These are phyloP conservation scores for Omphalotus olearius DNA, from an alignment of 1,284 basidiomycete genomes.

Conservation along the genomic window DNA sequence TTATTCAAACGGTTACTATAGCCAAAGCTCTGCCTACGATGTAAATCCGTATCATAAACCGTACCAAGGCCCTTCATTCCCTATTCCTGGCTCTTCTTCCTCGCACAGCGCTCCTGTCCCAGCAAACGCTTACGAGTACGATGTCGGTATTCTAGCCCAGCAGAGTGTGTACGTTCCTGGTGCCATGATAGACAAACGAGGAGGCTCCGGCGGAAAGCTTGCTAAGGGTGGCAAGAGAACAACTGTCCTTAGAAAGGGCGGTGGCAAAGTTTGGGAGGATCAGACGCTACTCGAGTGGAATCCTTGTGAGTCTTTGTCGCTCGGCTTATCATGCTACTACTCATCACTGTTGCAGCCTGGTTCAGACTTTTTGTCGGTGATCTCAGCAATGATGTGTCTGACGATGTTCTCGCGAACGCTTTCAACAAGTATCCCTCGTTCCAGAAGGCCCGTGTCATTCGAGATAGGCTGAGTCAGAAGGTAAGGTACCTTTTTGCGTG, in stretches of 20 bases:
- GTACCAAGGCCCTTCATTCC: slow-evolving; percentile 70
- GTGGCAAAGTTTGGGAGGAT: slow-evolving; percentile 97
- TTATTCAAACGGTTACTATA: slow-evolving; percentile 45
- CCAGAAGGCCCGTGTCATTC: slow-evolving; percentile 90
- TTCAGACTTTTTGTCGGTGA: slow-evolving; percentile 98
- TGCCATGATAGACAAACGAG: slow-evolving; percentile 81
- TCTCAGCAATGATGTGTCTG: slow-evolving; percentile 96
- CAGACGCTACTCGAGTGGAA: slow-evolving; percentile 97
- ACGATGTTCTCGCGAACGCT: slow-evolving; percentile 88
- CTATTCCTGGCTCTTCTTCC: slow-evolving; percentile 45
- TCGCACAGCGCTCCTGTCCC: slow-evolving; percentile 75
- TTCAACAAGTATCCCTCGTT: slow-evolving; percentile 93
- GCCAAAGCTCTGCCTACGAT: slow-evolving; percentile 50
- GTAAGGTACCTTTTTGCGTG: slow-evolving; percentile 32
- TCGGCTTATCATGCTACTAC: neutral
- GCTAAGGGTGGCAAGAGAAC: slow-evolving; percentile 89
- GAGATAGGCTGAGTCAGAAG: slow-evolving; percentile 88
- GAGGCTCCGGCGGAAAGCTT: slow-evolving; percentile 78
- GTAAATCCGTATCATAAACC: slow-evolving; percentile 76
- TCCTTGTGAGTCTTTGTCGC: slow-evolving; percentile 62
- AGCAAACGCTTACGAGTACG: slow-evolving; percentile 86
- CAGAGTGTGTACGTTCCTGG: slow-evolving; percentile 87
- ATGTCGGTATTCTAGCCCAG: slow-evolving; percentile 82
- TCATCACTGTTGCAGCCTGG: slow-evolving; percentile 63
- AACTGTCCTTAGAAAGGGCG: slow-evolving; percentile 93